Evolutionary conservation across 1,139 yeast species (phyloP).

Genomic region (Saccharomyces hybrid): DNA sequence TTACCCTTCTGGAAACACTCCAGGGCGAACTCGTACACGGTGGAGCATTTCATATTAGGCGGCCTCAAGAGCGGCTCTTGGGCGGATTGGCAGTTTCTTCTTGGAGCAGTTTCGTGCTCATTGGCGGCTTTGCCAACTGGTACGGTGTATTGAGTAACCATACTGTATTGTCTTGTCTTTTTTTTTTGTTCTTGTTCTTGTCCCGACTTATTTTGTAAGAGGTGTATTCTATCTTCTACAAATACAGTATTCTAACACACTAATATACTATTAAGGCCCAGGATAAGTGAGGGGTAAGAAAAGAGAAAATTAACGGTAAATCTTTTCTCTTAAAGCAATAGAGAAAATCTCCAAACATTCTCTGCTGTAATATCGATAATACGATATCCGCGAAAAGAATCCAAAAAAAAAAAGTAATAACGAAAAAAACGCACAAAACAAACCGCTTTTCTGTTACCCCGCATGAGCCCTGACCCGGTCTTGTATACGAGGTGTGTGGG

Average conservation of each 20-base stretch:
- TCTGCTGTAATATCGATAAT: not conserved
- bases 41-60: constrained; percentile 47
- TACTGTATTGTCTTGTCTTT: not conserved
- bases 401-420: not conserved
- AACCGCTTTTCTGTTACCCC: not conserved
- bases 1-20: constrained; percentile 59
- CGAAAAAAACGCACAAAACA: not conserved
- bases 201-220: not conserved
- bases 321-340: not conserved
- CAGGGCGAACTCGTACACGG: constrained; percentile 60
- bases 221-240: not conserved
- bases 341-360: constrained; percentile 3
- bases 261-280: not conserved
- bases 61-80: constrained; percentile 51
- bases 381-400: constrained; percentile 1
- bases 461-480: too few species aligned
- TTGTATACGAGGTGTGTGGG: not conserved
- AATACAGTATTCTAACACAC: not conserved
- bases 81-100: constrained; percentile 55
- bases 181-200: not conserved
- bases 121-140: constrained; percentile 70
- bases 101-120: constrained; percentile 86
- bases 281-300: not conserved
- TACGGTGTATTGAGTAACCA: constrained; percentile 33
- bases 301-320: not conserved